Evolutionary conservation across 441 rosid genomes (phyloP).

Genomic region (Erodium chrysanthum): DNA sequence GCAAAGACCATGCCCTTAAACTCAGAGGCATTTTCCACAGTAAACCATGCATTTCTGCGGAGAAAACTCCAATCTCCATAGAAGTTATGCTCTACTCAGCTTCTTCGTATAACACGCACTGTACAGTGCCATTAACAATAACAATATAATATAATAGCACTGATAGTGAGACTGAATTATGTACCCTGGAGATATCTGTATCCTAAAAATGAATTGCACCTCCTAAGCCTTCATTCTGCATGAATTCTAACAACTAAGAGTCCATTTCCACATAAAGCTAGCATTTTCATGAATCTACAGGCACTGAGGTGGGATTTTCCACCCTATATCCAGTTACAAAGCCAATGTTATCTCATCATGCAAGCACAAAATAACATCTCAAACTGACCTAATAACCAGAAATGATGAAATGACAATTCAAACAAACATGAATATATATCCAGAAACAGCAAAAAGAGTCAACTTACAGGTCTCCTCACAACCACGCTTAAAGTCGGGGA

Average conservation of each 20-base stretch:
- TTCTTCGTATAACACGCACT: background rate
- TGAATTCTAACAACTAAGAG: background rate
- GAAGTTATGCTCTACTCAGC: background rate
- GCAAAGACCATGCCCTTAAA: background rate
- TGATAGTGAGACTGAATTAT: background rate
- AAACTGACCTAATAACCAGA: constrained; percentile 3
- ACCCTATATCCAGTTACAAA: background rate
- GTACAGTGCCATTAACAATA: background rate
- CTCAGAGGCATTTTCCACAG: background rate
- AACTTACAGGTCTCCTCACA: constrained; percentile 66
- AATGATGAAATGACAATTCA: constrained; percentile 13
- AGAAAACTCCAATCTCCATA: background rate
- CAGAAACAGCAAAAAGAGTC: constrained; percentile 9
- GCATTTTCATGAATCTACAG: background rate
- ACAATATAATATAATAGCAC: background rate
- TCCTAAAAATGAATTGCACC: background rate
- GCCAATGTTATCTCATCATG: background rate
- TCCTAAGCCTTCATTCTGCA: background rate
- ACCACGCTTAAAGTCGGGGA: constrained; percentile 38
- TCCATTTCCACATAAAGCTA: background rate
- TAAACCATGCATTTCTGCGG: background rate
- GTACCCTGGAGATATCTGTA: background rate
- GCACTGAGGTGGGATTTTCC: background rate
- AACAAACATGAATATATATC: background rate
- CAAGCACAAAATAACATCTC: constrained; percentile 9